A percentile compares a stretch with the other conserved stretches of the same genome.
Conservation (phyloP, 257 asterid genomes). For the Solanum stenotomum region DNA sequence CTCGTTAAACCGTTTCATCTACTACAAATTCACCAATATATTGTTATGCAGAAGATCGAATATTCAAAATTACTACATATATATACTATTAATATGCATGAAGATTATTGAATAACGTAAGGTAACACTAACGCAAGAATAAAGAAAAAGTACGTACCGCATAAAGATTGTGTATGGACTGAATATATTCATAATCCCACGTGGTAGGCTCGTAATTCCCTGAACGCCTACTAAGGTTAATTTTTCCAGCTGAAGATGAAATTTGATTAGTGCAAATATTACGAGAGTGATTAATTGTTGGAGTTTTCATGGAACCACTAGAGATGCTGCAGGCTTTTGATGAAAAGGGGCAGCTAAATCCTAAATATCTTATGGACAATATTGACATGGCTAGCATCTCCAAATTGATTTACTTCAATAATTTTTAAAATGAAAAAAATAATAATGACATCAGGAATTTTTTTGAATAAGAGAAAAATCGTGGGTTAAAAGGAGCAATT, state of each 20-base stretch:
- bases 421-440: not conserved
- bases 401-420: not conserved
- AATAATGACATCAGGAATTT: no score
- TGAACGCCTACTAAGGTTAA: slow-evolving; percentile 10
- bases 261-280: no score
- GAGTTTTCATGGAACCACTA: not conserved
- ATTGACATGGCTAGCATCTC: not conserved
- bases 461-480: no score
- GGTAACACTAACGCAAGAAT: not conserved
- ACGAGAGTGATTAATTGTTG: not conserved
- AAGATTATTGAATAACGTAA: not conserved
- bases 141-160: slow-evolving; percentile 3
- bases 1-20: no score
- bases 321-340: not conserved
- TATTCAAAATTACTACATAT: no score
- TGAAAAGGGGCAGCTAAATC: not conserved
- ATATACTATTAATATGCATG: not conserved
- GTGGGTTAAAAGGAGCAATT: no score
- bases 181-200: slow-evolving; percentile 29
- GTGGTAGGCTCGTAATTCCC: slow-evolving; percentile 35
- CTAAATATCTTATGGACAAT: not conserved
- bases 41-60: no score
- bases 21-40: no score
- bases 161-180: slow-evolving; percentile 18
- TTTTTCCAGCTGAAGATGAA: not conserved